Conservation (phyloP, 2,329 filamentous ascomycete species). For the Myriosclerotinia scirpicola region DNA sequence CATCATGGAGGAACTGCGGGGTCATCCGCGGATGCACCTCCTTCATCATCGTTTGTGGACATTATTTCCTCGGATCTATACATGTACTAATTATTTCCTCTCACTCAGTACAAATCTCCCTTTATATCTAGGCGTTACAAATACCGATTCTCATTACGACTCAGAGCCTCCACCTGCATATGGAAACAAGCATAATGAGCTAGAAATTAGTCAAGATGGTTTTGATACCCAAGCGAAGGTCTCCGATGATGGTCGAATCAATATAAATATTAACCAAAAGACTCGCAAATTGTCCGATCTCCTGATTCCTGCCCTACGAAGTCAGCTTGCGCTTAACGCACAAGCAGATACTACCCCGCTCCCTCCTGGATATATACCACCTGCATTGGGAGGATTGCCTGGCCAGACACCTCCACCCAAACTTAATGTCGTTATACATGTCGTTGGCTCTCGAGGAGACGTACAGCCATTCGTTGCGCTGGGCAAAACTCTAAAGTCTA, state of each 20-base stretch:
- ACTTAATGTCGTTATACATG: conserved; percentile 72
- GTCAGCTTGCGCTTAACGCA: conserved; percentile 46
- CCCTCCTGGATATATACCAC: conserved; percentile 69
- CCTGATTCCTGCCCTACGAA: conserved; percentile 63
- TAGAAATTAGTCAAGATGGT: conserved; percentile 61
- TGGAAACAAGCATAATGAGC: conserved; percentile 54
- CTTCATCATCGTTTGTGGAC: conserved; percentile 18
- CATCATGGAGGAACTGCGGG: background rate
- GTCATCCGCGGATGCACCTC: background rate
- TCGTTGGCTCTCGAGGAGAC: conserved; percentile 72
- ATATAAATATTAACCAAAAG: conserved; percentile 77
- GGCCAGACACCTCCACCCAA: conserved; percentile 57
- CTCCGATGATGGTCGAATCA: conserved; percentile 72
- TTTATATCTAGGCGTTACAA: conserved; percentile 30
- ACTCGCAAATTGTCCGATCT: conserved; percentile 65
- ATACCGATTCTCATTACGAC: conserved; percentile 26
- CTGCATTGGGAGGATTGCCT: conserved; percentile 66
- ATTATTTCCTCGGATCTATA: background rate
- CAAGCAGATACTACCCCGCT: conserved; percentile 52
- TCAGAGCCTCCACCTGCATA: conserved; percentile 53
- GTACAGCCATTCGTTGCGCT: conserved; percentile 75
- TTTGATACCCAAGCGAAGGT: conserved; percentile 62
- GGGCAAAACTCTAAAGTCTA: conserved; percentile 62
- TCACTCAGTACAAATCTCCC: background rate
- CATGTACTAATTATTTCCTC: background rate